Conservation (phyloP, 129 eudicot genomes). For the Centrapalus pauciflorus region DNA sequence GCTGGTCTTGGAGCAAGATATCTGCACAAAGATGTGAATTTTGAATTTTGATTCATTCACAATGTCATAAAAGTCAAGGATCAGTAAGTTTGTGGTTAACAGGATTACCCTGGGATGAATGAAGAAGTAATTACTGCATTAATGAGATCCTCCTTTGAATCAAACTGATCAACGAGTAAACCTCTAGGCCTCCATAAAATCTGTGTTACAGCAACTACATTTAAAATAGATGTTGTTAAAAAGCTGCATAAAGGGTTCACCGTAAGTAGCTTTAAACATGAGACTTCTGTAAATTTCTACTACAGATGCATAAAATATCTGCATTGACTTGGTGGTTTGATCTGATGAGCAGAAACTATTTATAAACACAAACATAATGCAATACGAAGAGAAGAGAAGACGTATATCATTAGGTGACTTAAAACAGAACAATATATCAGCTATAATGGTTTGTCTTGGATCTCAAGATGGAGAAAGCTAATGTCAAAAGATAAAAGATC, state of each 20-base stretch:
- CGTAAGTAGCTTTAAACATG: not conserved
- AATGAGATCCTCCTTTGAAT: conserved; percentile 94
- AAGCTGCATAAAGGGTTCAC: conserved; percentile 13
- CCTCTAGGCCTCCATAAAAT: conserved; percentile 98
- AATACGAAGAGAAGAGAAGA: too few species aligned
- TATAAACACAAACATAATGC: too few species aligned
- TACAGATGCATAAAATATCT: not conserved
- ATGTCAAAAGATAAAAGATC: too few species aligned
- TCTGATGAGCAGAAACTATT: not conserved
- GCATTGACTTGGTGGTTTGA: not conserved
- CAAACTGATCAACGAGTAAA: conserved; percentile 85
- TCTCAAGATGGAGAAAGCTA: too few species aligned
- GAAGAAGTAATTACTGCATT: conserved; percentile 94
- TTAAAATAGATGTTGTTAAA: conserved; percentile 17
- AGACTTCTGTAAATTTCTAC: not conserved
- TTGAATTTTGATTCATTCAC: not conserved
- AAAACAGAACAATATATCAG: too few species aligned
- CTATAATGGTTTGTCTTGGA: too few species aligned
- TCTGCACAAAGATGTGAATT: conserved; percentile 34
- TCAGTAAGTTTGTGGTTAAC: not conserved
- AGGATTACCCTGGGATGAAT: conserved; percentile 83
- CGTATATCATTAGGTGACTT: too few species aligned
- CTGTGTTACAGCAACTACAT: conserved; percentile 95
- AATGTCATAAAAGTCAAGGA: conserved; percentile 5
- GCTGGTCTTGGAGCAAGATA: conserved; percentile 99